Percentiles rank a stretch among this genome's conserved stretches.
phyloP scores from a whole-genome alignment of 2,329 filamentous ascomycete species.

The Arachnomyces sp. region DNA sequence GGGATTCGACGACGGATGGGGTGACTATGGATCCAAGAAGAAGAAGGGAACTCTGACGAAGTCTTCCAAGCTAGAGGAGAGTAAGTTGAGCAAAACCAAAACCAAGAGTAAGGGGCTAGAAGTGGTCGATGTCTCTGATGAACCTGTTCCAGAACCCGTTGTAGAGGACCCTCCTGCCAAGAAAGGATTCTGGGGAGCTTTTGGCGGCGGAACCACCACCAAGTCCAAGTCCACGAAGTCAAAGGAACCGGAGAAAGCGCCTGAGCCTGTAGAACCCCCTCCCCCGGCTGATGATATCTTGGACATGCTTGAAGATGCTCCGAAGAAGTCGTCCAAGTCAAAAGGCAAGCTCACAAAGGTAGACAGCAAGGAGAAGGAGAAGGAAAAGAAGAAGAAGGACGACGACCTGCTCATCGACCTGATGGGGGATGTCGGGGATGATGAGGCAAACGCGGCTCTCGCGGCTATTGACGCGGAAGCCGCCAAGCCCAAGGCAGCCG shows the following conservation, averaged over 20 bases:
- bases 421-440: constrained; percentile 23
- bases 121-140: constrained; percentile 17
- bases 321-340: constrained; percentile 18
- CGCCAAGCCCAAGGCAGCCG: constrained; percentile 29
- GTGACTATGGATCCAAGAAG: constrained; percentile 26
- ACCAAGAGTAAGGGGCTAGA: constrained; percentile 19
- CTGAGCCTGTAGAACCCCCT: constrained; percentile 10
- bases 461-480: constrained; percentile 32
- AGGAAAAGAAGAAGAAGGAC: constrained; percentile 17
- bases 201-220: constrained; percentile 30
- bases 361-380: constrained; percentile 15
- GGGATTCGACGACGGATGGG: constrained; percentile 20
- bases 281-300: constrained; percentile 19
- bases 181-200: constrained; percentile 38
- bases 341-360: constrained; percentile 16
- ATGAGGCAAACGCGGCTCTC: constrained; percentile 24
- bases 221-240: constrained; percentile 37
- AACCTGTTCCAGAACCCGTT: constrained; percentile 25
- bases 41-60: constrained; percentile 34
- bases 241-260: constrained; percentile 18
- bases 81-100: constrained; percentile 24
- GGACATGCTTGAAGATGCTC: constrained; percentile 28
- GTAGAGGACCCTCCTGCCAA: constrained; percentile 27
- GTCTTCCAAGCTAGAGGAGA: constrained; percentile 18
- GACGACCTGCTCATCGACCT: constrained; percentile 31